Evolutionary conservation across 2,329 filamentous ascomycete species (phyloP), one percentile per base, ranked within the genome.

Genomic region (Xylariaceae sp.): DNA sequence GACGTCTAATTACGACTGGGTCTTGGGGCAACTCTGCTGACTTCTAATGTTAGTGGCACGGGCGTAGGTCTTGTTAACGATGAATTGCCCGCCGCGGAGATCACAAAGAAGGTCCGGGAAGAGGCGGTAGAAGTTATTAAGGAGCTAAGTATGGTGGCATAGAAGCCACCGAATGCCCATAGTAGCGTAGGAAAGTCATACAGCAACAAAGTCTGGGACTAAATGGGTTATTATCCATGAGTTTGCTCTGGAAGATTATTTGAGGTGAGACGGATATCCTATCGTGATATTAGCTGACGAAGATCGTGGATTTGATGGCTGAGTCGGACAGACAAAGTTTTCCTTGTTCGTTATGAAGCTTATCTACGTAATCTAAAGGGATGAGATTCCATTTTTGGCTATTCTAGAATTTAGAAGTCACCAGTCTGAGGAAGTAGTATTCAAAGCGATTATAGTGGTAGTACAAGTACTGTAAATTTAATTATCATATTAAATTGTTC

Each of bases 21-120:
- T 20, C 7, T 48, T 20, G 29, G 6, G 9, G 9, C 15, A 26
- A 29, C 35, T 41, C n/a, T 26, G 26, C 26, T 55, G 8, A 50
- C 40, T 50, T 6, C 26, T 33, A 16, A 3, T 35, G 6, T 4
- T n/a, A 69, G 67, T 21, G 66, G 67, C 16, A 65, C 67, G 7
- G 66, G 62, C 21, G 64, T 69, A 18, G 67, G 67, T 4, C 56
- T 70, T 7, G 40, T 70, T 8, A 64, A 54, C 26, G 48, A 60
- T 27, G 64, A 63, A 18, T 50, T 59, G 21, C 64, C 67, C 1
- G 67, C 67, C 0, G 67, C 60, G 3, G 61, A 66, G 46, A 67
- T 69, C 50, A 69, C 67, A 36, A 62, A 24, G 45, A 23, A 42
- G 33, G 60, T 67, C 15, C 60, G 67, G 20, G 59, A 68, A 2